Evolutionary conservation across 2,329 filamentous ascomycete species (phyloP).

Genomic region (Ploettnerulaceae sp.): DNA sequence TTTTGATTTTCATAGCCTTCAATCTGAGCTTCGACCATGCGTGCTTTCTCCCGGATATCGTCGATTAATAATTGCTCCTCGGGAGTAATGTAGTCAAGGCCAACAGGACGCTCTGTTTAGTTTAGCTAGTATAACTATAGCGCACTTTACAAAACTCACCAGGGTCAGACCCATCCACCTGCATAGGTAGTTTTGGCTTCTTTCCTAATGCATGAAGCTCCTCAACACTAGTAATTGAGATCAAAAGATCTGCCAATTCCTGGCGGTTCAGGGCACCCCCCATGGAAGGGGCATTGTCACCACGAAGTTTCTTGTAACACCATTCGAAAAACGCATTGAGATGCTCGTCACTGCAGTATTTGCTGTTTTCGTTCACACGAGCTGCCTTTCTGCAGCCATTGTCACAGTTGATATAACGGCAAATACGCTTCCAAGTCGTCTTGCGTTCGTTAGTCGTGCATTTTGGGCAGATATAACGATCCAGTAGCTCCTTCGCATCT

Average conservation of each 20-base stretch:
- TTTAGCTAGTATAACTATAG: neutral
- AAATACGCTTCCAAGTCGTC: conserved; percentile 34
- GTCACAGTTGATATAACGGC: conserved; percentile 26
- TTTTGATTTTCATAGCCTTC: conserved; percentile 20
- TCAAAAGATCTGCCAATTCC: conserved; percentile 25
- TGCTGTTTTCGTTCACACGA: conserved; percentile 29
- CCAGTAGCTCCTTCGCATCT: conserved; percentile 31
- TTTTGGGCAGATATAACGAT: conserved; percentile 32
- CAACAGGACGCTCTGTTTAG: conserved; percentile 23
- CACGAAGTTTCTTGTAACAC: conserved; percentile 18
- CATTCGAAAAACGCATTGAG: conserved; percentile 22
- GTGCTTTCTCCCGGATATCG: conserved; percentile 21
- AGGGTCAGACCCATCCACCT: conserved; percentile 25
- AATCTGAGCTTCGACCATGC: conserved; percentile 19
- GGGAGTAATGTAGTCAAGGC: conserved; percentile 26
- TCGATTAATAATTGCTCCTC: conserved; percentile 27
- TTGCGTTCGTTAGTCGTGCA: conserved; percentile 24
- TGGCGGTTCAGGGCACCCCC: conserved; percentile 27
- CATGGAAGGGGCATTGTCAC: conserved; percentile 25
- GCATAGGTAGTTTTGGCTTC: conserved; percentile 28
- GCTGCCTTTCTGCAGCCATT: conserved; percentile 29
- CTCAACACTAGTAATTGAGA: conserved; percentile 13
- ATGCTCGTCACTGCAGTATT: conserved; percentile 33
- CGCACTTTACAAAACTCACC: conserved; percentile 21
- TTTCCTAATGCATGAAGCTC: conserved; percentile 28